Conservation (phyloP, 139 green algal genomes). For the Volvox reticuliferus region DNA sequence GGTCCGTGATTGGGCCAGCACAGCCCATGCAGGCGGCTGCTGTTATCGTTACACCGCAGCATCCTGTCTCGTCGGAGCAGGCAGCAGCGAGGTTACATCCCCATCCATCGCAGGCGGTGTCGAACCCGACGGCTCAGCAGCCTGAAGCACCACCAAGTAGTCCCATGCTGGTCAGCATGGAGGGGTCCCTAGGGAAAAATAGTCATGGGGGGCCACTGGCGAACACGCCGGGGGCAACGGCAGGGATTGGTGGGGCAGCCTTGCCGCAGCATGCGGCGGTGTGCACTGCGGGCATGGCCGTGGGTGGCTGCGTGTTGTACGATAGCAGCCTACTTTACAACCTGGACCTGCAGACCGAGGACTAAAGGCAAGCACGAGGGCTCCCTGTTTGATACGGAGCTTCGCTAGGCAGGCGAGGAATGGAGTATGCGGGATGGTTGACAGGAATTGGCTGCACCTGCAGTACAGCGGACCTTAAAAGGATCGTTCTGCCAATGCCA, state of each 20-base stretch:
- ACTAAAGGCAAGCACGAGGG: background rate
- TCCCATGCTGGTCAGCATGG: background rate
- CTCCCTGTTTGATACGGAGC: background rate
- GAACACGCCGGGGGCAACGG: background rate
- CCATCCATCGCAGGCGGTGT: background rate
- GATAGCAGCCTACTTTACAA: conserved; percentile 25
- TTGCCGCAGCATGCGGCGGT: too few species aligned
- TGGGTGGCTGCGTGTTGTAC: conserved; percentile 10
- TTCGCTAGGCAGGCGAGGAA: too few species aligned
- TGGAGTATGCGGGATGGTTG: too few species aligned
- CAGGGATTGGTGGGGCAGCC: background rate
- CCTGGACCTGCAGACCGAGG: conserved; percentile 11
- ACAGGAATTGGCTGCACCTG: too few species aligned
- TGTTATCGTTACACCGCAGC: too few species aligned
- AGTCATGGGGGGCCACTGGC: too few species aligned
- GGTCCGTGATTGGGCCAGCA: background rate
- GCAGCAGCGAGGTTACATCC: background rate
- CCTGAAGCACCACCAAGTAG: background rate
- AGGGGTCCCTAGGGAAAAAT: background rate
- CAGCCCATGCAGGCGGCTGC: background rate
- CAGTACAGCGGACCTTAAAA: too few species aligned
- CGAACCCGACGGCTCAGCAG: background rate
- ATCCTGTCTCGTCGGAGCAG: background rate
- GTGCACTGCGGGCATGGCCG: background rate
- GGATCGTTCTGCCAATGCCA: too few species aligned